Conservation (phyloP, 225 moss, liverwort and hornwort species). For the Physcomitrium patens region DNA sequence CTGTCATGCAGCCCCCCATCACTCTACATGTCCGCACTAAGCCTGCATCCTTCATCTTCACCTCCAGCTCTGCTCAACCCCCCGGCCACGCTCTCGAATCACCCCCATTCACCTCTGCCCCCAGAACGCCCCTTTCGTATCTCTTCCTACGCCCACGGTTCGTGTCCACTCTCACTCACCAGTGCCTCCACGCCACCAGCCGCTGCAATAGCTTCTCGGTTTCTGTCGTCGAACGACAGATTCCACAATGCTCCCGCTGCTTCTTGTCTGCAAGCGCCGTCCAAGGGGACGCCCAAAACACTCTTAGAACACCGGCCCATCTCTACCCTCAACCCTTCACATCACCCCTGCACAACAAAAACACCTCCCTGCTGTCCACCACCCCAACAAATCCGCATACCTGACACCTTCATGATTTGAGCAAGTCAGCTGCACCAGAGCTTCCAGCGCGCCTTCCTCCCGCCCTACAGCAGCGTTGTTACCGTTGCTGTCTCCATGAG, state of each 20-base stretch:
- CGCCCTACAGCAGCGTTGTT: slow-evolving; percentile 95
- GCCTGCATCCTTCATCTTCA: too few species aligned
- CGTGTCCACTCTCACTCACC: slow-evolving; percentile 43
- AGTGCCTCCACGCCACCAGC: slow-evolving; percentile 93
- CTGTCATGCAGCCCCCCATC: too few species aligned
- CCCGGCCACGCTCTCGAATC: too few species aligned
- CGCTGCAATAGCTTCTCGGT: slow-evolving; percentile 92
- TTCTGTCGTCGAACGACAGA: slow-evolving; percentile 94
- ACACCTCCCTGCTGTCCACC: not conserved
- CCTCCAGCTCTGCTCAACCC: too few species aligned
- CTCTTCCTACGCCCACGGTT: not conserved
- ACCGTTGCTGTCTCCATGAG: slow-evolving; percentile 97
- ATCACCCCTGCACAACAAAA: too few species aligned
- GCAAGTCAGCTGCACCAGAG: slow-evolving; percentile 93
- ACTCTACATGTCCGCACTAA: too few species aligned
- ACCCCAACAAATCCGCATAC: slow-evolving; percentile 40
- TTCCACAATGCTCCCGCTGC: slow-evolving; percentile 98
- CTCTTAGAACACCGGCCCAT: too few species aligned
- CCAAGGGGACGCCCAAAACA: too few species aligned
- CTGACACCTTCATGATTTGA: slow-evolving; percentile 94
- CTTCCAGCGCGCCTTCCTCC: slow-evolving; percentile 86
- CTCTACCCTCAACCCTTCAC: too few species aligned
- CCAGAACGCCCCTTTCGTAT: too few species aligned
- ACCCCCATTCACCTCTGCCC: too few species aligned
- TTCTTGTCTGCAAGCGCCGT: slow-evolving; percentile 70